phyloP scores from a whole-genome alignment of 2,329 filamentous ascomycete species.

The Penicillium brevicompactum region DNA sequence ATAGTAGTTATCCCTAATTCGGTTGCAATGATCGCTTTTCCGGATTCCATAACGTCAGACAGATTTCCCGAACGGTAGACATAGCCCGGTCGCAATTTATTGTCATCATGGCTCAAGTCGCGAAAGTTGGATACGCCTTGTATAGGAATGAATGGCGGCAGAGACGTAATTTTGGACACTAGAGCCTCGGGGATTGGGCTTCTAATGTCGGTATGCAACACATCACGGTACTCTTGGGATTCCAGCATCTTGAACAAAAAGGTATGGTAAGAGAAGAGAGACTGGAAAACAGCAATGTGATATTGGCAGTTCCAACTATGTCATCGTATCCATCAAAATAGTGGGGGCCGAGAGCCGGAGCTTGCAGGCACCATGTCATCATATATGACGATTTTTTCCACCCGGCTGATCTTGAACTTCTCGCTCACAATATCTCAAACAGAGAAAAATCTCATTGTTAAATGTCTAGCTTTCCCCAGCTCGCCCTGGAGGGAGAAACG shows the following conservation, averaged over 20 bases:
- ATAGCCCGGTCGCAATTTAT: conserved; percentile 52
- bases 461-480: no score
- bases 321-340: conserved; percentile 3
- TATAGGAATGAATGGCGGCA: conserved; percentile 29
- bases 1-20: conserved; percentile 63
- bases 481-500: no score
- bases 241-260: conserved; percentile 17
- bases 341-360: background rate
- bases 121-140: conserved; percentile 32
- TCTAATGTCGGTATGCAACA: conserved; percentile 27
- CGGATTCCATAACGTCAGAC: conserved; percentile 56
- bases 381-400: background rate
- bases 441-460: no score
- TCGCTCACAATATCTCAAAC: no score
- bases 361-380: conserved; percentile 7
- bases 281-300: background rate
- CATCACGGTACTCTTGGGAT: conserved; percentile 19
- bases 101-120: conserved; percentile 25
- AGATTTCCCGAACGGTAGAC: conserved; percentile 72
- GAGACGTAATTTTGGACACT: conserved; percentile 25
- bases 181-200: conserved; percentile 23
- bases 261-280: background rate
- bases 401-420: background rate
- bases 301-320: background rate
- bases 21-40: conserved; percentile 53